These are phyloP conservation scores for Talaromyces sp. DNA, from an alignment of 2,329 filamentous ascomycete species.

Conservation along the genomic window DNA sequence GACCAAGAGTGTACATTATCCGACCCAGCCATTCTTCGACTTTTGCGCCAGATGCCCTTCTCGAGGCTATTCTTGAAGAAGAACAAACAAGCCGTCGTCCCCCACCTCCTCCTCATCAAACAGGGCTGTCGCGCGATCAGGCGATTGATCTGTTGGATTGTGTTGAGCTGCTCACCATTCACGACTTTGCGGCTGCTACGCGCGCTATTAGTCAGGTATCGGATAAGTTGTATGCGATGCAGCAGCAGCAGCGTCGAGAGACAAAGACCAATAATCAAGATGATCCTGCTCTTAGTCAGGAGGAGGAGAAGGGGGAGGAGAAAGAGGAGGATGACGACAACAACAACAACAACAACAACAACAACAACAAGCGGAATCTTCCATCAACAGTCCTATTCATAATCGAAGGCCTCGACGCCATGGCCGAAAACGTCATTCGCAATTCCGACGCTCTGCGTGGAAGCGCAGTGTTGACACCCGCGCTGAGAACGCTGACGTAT, in stretches of 20 bases:
- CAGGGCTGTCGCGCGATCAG: constrained; percentile 17
- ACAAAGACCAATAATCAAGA: neutral
- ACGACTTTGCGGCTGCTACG: constrained; percentile 24
- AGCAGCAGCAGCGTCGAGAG: constrained; percentile 12
- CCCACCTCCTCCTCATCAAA: neutral
- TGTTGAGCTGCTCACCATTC: constrained; percentile 31
- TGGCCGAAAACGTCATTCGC: constrained; percentile 33
- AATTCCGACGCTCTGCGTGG: constrained; percentile 32
- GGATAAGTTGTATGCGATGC: constrained; percentile 18
- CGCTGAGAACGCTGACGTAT: constrained; percentile 29
- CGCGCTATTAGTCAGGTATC: constrained; percentile 30
- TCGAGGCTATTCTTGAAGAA: constrained; percentile 21
- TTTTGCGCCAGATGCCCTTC: constrained; percentile 27
- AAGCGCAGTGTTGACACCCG: constrained; percentile 27
- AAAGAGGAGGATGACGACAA: neutral
- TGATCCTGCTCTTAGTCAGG: neutral
- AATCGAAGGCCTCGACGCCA: constrained; percentile 33
- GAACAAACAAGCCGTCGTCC: neutral
- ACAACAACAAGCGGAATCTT: neutral
- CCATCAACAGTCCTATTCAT: constrained; percentile 22
- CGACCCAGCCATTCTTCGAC: constrained; percentile 25
- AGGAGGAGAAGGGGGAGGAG: neutral
- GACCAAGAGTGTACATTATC: constrained; percentile 29
- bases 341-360: neutral
- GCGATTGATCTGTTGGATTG: constrained; percentile 27